Base-by-base conservation (phyloP, 2,329 filamentous ascomycete species). In the Aspergillus sp. region DNA sequence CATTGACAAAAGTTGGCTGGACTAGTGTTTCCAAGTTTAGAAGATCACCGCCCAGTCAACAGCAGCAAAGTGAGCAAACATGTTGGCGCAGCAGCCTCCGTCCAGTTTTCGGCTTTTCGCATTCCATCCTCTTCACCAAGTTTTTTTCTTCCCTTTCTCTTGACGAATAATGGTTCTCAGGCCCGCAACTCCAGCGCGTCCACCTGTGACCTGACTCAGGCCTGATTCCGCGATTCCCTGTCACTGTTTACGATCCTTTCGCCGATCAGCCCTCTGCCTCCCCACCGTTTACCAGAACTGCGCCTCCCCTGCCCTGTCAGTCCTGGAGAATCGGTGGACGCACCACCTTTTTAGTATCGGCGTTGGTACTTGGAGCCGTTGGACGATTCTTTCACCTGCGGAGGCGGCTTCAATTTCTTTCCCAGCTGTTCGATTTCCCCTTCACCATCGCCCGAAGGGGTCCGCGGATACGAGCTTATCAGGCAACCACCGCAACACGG, bases 1-100 rank as follows among this genome's bases (percentile, higher is more conserved):
- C 37, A 6, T 20, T 15, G 33, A 30, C 27, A 9, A 30, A 30
- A 30, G 27, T 30, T 30, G 27, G 27, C 27, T 30, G 27, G 27
- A 20, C 56, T 61, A 59, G 61, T 44, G 62, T 60, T 64, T 59
- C 62, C 60, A 64, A 64, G 62, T 56, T 64, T 64, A 64, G 62
- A 59, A 62, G 51, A 39, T 50, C 54, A 53, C 54, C 57, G 52
- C 46, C 55, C 49, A 44, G 40, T 46, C 30, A 17, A 19, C 52
- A 37, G 15, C 45, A 59, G 49, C 62, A 64, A 63, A 64, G 59
- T 37, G 57, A 61, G 48, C 62, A 64, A 64, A 64, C 62, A 61
- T 56, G 59, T 51, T 58, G 58, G 53, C 60, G 59, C 56, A 54
- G 59, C 56, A 37, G 41, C 39, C 49, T 46, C 45, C 45, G 56